A percentile compares a stretch with the other conserved stretches of the same genome.
These are phyloP conservation scores for Adansonia grandidieri DNA, from an alignment of 441 rosid species.

Conservation along the genomic window DNA sequence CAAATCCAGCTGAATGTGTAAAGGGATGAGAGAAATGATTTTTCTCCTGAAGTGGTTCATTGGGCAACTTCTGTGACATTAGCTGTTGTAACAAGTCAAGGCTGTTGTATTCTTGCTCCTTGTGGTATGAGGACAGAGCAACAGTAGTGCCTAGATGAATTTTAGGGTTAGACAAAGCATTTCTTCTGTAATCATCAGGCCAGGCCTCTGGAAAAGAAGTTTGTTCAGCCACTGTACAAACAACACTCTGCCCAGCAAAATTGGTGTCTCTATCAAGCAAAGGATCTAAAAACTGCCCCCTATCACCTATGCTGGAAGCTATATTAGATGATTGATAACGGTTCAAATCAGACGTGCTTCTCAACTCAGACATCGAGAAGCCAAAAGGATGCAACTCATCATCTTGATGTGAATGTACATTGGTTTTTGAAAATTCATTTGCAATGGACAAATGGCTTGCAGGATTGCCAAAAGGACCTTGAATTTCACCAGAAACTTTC, in stretches of 20 bases:
- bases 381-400: slow-evolving; percentile 89
- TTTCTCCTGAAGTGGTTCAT: slow-evolving; percentile 53
- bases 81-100: slow-evolving; percentile 61
- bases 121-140: slow-evolving; percentile 51
- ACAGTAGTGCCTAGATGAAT: slow-evolving; percentile 53
- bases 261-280: slow-evolving; percentile 39
- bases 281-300: slow-evolving; percentile 28
- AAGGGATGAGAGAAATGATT: slow-evolving; percentile 20
- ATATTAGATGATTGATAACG: slow-evolving; percentile 47
- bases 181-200: slow-evolving; percentile 57
- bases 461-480: slow-evolving; percentile 37
- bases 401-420: slow-evolving; percentile 44
- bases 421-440: slow-evolving; percentile 45
- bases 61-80: slow-evolving; percentile 36
- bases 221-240: slow-evolving; percentile 48
- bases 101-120: slow-evolving; percentile 57
- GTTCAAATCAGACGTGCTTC: slow-evolving; percentile 53
- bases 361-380: slow-evolving; percentile 79
- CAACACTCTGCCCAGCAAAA: slow-evolving; percentile 26
- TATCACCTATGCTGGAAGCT: slow-evolving; percentile 36
- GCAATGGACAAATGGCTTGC: slow-evolving; percentile 45
- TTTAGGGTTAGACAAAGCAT: slow-evolving; percentile 47
- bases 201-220: slow-evolving; percentile 51
- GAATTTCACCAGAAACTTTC: slow-evolving; percentile 43
- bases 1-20: slow-evolving; percentile 23